These are phyloP conservation scores for Annulohypoxylon bovei DNA, from an alignment of 495 filamentous ascomycete genomes.

Conservation along the genomic window DNA sequence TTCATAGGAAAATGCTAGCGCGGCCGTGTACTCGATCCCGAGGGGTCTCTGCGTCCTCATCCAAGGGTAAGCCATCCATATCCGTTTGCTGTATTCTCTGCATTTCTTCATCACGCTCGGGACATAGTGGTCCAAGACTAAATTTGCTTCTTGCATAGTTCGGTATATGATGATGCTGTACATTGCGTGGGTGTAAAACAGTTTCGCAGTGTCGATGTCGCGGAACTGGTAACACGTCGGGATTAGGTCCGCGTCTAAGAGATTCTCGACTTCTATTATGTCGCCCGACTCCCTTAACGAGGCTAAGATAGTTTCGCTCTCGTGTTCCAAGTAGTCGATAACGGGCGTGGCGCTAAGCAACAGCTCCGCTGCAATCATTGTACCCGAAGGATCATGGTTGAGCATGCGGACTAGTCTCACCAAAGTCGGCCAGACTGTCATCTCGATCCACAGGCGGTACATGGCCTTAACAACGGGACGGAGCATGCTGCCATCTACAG, in stretches of 20 bases:
- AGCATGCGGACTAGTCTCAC: slow-evolving; percentile 34
- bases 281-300: slow-evolving; percentile 32
- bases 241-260: slow-evolving; percentile 27
- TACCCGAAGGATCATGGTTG: slow-evolving; percentile 29
- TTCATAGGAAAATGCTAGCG: slow-evolving; percentile 45
- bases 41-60: slow-evolving; percentile 39
- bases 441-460: slow-evolving; percentile 44
- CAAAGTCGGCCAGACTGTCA: slow-evolving; percentile 42
- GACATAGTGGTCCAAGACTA: slow-evolving; percentile 24
- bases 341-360: slow-evolving; percentile 33
- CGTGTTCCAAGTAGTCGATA: slow-evolving; percentile 30
- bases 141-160: slow-evolving; percentile 40
- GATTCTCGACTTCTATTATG: slow-evolving; percentile 34
- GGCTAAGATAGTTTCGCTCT: slow-evolving; percentile 32
- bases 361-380: slow-evolving; percentile 37
- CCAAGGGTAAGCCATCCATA: slow-evolving; percentile 43
- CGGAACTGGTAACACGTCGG: slow-evolving; percentile 42
- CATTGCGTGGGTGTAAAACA: slow-evolving; percentile 41
- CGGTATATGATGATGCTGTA: slow-evolving; percentile 38
- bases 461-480: slow-evolving; percentile 31
- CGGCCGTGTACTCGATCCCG: slow-evolving; percentile 42
- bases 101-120: slow-evolving; percentile 34
- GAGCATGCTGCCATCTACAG: slow-evolving; percentile 27
- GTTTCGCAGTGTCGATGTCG: slow-evolving; percentile 42
- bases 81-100: slow-evolving; percentile 37